Evolutionary conservation across 2,329 filamentous ascomycete genomes (phyloP).

Genomic region (Microsporum ferrugineum): DNA sequence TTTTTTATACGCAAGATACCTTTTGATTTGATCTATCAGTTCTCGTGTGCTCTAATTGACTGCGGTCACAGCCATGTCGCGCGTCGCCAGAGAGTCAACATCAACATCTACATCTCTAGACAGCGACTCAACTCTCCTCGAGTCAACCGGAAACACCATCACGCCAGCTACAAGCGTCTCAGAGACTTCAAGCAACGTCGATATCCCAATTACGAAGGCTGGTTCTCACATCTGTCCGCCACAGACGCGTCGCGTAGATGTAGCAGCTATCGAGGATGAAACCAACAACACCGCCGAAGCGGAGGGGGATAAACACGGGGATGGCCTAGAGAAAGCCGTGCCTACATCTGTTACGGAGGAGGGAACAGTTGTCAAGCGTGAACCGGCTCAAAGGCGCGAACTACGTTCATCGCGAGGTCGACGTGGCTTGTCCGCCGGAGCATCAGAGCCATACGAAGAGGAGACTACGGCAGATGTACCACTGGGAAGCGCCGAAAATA

Average conservation of each 20-base stretch:
- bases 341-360: background rate
- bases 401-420: background rate
- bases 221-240: conserved; percentile 10
- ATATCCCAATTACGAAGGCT: conserved; percentile 25
- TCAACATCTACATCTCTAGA: conserved; percentile 2
- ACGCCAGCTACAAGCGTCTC: conserved; percentile 34
- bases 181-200: conserved; percentile 28
- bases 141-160: conserved; percentile 29
- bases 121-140: conserved; percentile 7
- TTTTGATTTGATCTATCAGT: background rate
- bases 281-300: background rate
- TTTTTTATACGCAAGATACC: background rate
- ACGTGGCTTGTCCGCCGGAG: background rate
- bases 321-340: background rate
- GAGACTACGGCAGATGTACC: background rate
- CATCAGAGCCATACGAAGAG: background rate
- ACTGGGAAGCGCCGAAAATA: background rate
- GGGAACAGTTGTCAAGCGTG: background rate
- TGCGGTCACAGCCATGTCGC: conserved; percentile 6
- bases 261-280: conserved; percentile 25
- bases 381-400: background rate
- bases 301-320: background rate
- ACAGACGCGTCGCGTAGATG: conserved; percentile 31
- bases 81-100: conserved; percentile 3
- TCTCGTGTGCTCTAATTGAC: background rate